phyloP scores from a whole-genome alignment of 2,329 filamentous ascomycete genomes.

The Alternaria dauci region DNA sequence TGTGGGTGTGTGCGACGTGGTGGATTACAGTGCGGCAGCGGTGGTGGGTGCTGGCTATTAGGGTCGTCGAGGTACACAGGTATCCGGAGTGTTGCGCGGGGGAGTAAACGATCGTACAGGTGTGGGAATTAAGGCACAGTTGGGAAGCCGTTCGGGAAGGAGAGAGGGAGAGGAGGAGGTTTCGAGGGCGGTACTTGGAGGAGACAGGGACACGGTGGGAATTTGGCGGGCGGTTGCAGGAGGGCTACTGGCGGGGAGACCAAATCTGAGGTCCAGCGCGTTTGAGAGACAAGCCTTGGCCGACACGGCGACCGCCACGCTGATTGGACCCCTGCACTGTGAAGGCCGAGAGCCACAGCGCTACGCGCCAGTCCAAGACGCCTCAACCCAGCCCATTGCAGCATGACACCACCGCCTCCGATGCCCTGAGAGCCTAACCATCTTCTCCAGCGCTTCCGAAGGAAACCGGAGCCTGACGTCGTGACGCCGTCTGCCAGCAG shows the following conservation, averaged over 20 bases:
- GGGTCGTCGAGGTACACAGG: conserved; percentile 19
- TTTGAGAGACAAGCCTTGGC: conserved; percentile 47
- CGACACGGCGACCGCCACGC: conserved; percentile 27
- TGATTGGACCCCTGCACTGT: conserved; percentile 45
- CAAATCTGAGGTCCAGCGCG: conserved; percentile 49
- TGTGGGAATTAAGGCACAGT: conserved; percentile 36
- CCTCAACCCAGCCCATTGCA: conserved; percentile 34
- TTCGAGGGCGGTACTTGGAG: conserved; percentile 40
- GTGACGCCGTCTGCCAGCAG: conserved; percentile 21
- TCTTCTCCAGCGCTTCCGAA: conserved; percentile 26
- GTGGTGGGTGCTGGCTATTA: conserved; percentile 25
- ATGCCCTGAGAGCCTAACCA: conserved; percentile 19
- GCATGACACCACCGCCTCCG: conserved; percentile 42
- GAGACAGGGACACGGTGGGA: conserved; percentile 41
- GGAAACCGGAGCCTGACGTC: conserved; percentile 5
- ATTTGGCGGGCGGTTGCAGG: conserved; percentile 49
- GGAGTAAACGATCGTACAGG: conserved; percentile 29
- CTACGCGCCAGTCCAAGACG: conserved; percentile 34
- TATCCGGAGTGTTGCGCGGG: conserved; percentile 11
- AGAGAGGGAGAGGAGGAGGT: conserved; percentile 28
- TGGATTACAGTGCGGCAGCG: conserved; percentile 20
- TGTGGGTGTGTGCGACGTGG: conserved; percentile 23
- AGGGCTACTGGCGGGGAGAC: conserved; percentile 47
- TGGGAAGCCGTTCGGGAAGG: conserved; percentile 23
- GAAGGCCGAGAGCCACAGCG: conserved; percentile 45